Conservation (phyloP, 441 rosid species). For the Adansonia madagascariensis region DNA sequence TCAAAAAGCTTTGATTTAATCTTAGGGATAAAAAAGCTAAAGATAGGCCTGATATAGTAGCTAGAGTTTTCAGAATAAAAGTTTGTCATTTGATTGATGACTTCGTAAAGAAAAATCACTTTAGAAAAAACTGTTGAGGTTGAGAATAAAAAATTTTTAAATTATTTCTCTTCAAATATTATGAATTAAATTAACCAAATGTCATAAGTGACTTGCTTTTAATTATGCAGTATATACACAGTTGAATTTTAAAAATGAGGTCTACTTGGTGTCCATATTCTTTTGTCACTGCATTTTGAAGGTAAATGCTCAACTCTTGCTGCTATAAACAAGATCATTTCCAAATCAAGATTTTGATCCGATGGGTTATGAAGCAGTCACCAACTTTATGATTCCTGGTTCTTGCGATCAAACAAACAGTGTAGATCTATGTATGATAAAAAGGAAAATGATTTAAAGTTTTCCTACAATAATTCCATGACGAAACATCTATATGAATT, state of each 20-base stretch:
- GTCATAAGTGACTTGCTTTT: too few relatives aligned
- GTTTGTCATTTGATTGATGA: neutral
- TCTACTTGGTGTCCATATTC: neutral
- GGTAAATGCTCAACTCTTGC: too few relatives aligned
- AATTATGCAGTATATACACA: neutral
- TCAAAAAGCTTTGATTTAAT: neutral
- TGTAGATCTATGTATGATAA: too few relatives aligned
- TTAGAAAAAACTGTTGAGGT: neutral
- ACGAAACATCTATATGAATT: neutral
- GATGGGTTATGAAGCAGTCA: too few relatives aligned
- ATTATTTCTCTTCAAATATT: too few relatives aligned
- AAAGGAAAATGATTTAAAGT: neutral
- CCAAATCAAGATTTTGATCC: too few relatives aligned
- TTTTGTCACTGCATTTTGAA: neutral
- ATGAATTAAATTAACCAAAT: too few relatives aligned
- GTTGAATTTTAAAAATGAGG: neutral
- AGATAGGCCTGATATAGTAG: neutral
- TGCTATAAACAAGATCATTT: too few relatives aligned
- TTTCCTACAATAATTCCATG: neutral
- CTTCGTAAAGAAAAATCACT: too few relatives aligned
- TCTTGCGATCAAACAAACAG: too few relatives aligned
- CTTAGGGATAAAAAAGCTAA: neutral
- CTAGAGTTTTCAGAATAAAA: neutral
- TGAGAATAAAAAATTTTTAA: neutral
- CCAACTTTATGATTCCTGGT: too few relatives aligned